Evolutionary conservation across 192 early-diverging fungal species (phyloP).

Genomic region (Coemansia sp.): DNA sequence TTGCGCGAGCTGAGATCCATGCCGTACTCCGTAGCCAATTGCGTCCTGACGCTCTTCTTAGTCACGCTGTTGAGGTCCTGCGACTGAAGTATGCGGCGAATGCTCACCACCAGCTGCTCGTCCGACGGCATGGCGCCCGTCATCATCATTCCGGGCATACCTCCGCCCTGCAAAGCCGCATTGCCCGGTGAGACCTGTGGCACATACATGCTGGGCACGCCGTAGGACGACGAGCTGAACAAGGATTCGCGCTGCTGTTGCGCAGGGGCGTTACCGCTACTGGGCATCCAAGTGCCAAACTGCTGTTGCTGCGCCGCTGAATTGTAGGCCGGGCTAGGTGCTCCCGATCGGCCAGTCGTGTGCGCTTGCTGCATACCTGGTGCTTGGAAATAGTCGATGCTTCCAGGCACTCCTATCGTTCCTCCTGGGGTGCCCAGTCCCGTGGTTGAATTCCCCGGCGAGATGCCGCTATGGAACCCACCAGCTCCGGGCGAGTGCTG

Average conservation of each 20-base stretch:
- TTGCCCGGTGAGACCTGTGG: constrained; percentile 5
- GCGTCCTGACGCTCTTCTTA: constrained; percentile 79
- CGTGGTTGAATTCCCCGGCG: neutral
- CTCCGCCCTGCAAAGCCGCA: constrained; percentile 21
- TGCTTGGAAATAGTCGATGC: constrained; percentile 16
- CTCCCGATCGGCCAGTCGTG: neutral
- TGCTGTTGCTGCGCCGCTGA: neutral
- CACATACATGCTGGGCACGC: constrained; percentile 19
- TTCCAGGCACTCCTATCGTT: constrained; percentile 6
- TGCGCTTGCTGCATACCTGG: neutral
- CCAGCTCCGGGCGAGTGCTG: constrained; percentile 9
- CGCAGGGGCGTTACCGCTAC: neutral
- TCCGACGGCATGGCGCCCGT: constrained; percentile 58
- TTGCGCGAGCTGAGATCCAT: constrained; percentile 65
- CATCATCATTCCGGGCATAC: constrained; percentile 44
- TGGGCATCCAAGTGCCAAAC: neutral
- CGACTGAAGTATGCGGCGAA: constrained; percentile 65
- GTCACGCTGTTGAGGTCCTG: constrained; percentile 74
- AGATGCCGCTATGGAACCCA: constrained; percentile 13
- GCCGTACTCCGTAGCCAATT: constrained; percentile 65
- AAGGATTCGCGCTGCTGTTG: constrained; percentile 38
- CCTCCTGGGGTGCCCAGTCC: constrained; percentile 3
- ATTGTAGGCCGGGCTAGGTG: neutral
- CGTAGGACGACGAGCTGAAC: constrained; percentile 18
- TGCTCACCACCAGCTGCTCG: constrained; percentile 67